phyloP scores from a whole-genome alignment of 768 basidiomycete genomes.

The Rhizopogon vulgaris region DNA sequence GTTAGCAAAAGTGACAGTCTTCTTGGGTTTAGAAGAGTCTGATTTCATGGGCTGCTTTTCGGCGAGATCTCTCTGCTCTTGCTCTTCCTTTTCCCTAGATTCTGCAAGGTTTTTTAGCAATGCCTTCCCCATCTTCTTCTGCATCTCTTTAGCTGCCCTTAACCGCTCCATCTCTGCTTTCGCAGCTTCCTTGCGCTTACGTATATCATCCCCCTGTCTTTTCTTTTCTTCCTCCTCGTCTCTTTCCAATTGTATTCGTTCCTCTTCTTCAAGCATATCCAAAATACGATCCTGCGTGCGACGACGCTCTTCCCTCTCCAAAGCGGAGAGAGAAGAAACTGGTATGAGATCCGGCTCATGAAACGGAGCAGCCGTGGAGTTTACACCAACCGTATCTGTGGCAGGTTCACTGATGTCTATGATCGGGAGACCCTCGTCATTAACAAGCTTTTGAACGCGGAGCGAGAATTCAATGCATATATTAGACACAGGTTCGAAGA shows the following conservation, averaged over 20 bases:
- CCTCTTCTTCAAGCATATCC: constrained; percentile 68
- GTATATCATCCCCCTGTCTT: constrained; percentile 39
- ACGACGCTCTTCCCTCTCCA: constrained; percentile 44
- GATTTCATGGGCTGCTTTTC: constrained; percentile 17
- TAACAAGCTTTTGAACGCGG: constrained; percentile 44
- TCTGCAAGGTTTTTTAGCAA: constrained; percentile 41
- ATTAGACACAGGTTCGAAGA: constrained; percentile 9
- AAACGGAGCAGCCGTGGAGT: constrained; percentile 11
- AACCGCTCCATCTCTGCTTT: constrained; percentile 34
- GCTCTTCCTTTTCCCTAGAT: constrained; percentile 33
- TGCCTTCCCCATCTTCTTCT: constrained; percentile 75
- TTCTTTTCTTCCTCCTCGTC: constrained; percentile 37
- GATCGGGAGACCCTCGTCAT: constrained; percentile 76
- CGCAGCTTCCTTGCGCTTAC: constrained; percentile 44
- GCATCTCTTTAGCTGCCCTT: constrained; percentile 42
- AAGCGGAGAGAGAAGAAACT: constrained; percentile 36
- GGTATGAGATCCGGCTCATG: constrained; percentile 44
- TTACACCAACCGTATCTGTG: constrained; percentile 11
- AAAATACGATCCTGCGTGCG: constrained; percentile 61
- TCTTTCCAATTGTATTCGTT: constrained; percentile 38
- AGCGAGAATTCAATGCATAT: constrained; percentile 12
- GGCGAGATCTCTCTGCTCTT: constrained; percentile 25
- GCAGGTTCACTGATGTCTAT: constrained; percentile 69
- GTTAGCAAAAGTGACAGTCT: constrained; percentile 62
- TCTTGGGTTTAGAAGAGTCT: constrained; percentile 38